Evolutionary conservation across 176 grass and related monocot genomes (phyloP).

Genomic region (Musa itinerans): DNA sequence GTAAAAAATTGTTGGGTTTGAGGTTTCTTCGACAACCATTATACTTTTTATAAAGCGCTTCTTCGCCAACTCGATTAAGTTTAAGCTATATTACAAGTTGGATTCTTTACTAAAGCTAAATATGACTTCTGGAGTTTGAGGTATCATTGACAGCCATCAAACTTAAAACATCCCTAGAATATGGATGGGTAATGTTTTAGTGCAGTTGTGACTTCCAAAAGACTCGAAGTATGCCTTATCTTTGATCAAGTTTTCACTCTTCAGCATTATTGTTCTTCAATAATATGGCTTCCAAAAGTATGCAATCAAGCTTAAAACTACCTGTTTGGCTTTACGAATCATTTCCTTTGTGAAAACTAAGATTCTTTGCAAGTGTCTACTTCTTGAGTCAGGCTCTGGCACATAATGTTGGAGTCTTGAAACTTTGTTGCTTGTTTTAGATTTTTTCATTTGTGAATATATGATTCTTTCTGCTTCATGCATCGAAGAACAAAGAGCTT

Average conservation of each 20-base stretch:
- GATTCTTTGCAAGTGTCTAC: background rate
- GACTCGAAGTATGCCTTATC: background rate
- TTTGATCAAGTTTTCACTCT: background rate
- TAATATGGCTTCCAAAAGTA: background rate
- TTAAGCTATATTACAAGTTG: too few species aligned
- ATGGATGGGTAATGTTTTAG: background rate
- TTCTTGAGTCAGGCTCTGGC: background rate
- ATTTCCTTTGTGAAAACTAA: background rate
- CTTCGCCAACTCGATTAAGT: too few species aligned
- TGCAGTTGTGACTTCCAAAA: background rate
- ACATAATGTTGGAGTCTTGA: background rate
- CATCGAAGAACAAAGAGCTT: background rate
- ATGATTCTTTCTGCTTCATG: background rate
- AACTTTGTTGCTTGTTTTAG: background rate
- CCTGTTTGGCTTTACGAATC: background rate
- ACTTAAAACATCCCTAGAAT: background rate
- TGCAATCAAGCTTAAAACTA: background rate
- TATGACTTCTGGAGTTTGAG: background rate
- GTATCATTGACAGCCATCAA: background rate
- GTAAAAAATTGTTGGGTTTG: background rate
- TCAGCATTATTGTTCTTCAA: background rate
- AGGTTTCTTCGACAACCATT: background rate
- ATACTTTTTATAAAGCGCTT: background rate
- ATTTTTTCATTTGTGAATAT: too few species aligned
- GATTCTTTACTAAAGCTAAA: too few species aligned